phyloP scores from a whole-genome alignment of 768 basidiomycete genomes.

The Fibroporia radiculosa region DNA sequence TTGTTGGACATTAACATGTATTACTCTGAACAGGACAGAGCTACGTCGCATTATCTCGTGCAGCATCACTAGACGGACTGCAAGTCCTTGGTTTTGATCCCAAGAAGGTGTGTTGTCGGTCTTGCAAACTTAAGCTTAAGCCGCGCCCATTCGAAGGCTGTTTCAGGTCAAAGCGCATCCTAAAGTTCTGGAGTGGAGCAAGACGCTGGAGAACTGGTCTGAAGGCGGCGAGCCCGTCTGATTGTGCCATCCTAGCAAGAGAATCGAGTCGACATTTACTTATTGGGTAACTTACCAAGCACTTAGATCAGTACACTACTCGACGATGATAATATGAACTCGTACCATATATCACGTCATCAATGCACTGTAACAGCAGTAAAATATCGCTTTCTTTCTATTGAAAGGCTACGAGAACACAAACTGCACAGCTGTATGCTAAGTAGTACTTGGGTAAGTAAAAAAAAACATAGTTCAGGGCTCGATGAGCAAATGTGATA shows the following conservation, averaged over 20 bases:
- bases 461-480: too few species aligned
- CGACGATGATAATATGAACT: too few species aligned
- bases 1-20: background rate
- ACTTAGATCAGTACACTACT: too few species aligned
- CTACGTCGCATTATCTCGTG: slow-evolving; percentile 44
- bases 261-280: background rate
- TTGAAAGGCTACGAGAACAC: too few species aligned
- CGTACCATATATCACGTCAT: too few species aligned
- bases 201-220: slow-evolving; percentile 18
- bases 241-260: background rate
- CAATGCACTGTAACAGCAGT: too few species aligned
- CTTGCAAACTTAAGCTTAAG: background rate
- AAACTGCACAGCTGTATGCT: too few species aligned
- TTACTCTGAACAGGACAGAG: slow-evolving; percentile 30
- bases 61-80: slow-evolving; percentile 44
- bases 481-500: too few species aligned
- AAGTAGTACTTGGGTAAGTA: too few species aligned
- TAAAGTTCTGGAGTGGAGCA: slow-evolving; percentile 37
- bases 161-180: slow-evolving; percentile 35
- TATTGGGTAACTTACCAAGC: background rate
- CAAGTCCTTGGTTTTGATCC: slow-evolving; percentile 47
- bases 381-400: too few species aligned
- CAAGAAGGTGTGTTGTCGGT: slow-evolving; percentile 34
- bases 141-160: background rate
- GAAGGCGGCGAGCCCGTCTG: too few species aligned